phyloP scores from a whole-genome alignment of 2,329 filamentous ascomycete species.

The Trichoderma polysporum region DNA sequence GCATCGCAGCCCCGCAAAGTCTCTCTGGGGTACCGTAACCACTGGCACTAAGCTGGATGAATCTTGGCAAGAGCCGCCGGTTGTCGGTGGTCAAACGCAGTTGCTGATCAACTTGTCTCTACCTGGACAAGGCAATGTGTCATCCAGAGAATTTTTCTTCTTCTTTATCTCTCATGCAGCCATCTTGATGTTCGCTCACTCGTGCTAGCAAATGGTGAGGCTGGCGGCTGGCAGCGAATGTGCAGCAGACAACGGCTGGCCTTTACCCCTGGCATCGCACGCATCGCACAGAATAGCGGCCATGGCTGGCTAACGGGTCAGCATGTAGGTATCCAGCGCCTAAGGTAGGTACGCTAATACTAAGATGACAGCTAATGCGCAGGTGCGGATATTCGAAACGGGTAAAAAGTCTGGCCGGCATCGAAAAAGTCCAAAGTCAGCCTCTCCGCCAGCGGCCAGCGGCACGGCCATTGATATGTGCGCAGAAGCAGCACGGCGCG shows the following conservation, averaged over 20 bases:
- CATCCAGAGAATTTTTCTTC: neutral
- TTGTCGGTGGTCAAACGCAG: neutral
- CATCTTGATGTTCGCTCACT: constrained; percentile 3
- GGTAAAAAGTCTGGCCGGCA: neutral
- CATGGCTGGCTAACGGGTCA: neutral
- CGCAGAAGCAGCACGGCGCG: neutral
- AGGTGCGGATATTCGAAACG: neutral
- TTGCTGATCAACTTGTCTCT: constrained; percentile 10
- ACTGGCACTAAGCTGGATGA: neutral
- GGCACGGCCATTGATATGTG: neutral
- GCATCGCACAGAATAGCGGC: neutral
- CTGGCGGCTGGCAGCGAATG: constrained; percentile 6
- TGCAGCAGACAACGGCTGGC: neutral
- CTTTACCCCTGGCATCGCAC: constrained; percentile 12
- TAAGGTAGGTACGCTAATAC: constrained; percentile 4
- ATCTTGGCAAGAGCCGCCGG: neutral
- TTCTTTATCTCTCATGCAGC: neutral
- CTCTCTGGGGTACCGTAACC: constrained; percentile 5
- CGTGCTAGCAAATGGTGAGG: constrained; percentile 10
- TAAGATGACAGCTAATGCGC: neutral
- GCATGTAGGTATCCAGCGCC: neutral
- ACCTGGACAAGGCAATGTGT: neutral
- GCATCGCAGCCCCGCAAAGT: constrained; percentile 2
- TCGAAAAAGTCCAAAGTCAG: neutral
- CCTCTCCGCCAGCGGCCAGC: neutral